These are phyloP conservation scores for Candida neerlandica DNA, from an alignment of 1,139 yeast genomes.

Conservation along the genomic window DNA sequence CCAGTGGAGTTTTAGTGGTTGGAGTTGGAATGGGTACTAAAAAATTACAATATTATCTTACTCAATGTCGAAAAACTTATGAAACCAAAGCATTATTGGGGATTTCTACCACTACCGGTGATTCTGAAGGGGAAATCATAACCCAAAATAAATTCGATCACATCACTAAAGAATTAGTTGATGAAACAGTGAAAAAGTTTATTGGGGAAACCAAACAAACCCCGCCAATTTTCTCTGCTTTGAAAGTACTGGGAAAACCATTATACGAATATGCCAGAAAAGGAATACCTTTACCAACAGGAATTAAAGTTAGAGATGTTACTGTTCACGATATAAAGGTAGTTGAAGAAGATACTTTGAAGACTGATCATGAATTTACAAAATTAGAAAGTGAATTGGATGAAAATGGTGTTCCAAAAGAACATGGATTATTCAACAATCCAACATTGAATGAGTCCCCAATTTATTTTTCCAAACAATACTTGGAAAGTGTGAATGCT, in stretches of 20 bases:
- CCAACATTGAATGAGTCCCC: slow-evolving; percentile 68
- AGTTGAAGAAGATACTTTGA: slow-evolving; percentile 53
- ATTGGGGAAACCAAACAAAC: slow-evolving; percentile 82
- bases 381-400: slow-evolving; percentile 53
- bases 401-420: slow-evolving; percentile 54
- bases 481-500: slow-evolving; percentile 39
- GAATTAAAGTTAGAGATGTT: slow-evolving; percentile 77
- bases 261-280: slow-evolving; percentile 92
- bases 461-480: slow-evolving; percentile 60
- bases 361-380: slow-evolving; percentile 57
- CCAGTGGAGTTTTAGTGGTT: slow-evolving; percentile 87
- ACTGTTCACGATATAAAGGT: slow-evolving; percentile 58
- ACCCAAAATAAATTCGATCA: slow-evolving; percentile 59
- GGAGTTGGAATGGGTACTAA: slow-evolving; percentile 94
- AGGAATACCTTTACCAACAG: slow-evolving; percentile 80
- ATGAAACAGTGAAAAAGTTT: slow-evolving; percentile 58
- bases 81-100: slow-evolving; percentile 88
- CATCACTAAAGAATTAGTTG: slow-evolving; percentile 57
- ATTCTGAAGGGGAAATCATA: slow-evolving; percentile 82
- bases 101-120: slow-evolving; percentile 91
- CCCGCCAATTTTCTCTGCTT: slow-evolving; percentile 93
- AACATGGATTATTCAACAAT: slow-evolving; percentile 48
- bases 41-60: slow-evolving; percentile 65
- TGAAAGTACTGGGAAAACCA: slow-evolving; percentile 93
- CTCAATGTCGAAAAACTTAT: slow-evolving; percentile 76